Base-by-base conservation (phyloP, 1,284 basidiomycete genomes). In the Papiliotrema flavescens region DNA sequence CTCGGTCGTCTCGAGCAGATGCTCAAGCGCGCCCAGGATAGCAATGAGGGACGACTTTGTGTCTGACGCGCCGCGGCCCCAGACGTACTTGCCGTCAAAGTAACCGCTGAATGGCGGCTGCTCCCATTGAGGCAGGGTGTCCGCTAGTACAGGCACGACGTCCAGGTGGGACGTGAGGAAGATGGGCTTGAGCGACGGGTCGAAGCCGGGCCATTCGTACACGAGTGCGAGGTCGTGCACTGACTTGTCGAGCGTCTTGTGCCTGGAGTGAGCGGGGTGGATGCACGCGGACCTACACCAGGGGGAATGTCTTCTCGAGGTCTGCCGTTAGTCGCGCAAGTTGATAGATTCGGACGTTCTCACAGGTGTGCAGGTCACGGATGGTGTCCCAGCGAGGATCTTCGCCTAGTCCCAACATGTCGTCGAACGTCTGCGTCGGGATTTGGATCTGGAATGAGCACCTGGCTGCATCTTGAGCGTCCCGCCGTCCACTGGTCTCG, bases 81-180 rank as follows among this genome's bases (percentile, higher is more conserved):
- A 49, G 34, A 49, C 23, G 11, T 8, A 49, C n/a, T 49, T 65
- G 79, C 83, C 84, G 64, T 86, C 84, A 60, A 80, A 85, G 61
- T 81, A 66, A 1, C 85, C 85, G 5, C 81, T 82, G 66, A 81
- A 86, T 3, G 84, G 84, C 4, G 80, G 81, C 55, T 85, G 76
- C 0, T 66, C 76, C 85, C 85, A 87, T 46, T 79, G 67, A 51
- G 77, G 75, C 9, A 79, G 67, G 3, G 83, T 81, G 47, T 80
- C 70, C 17, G 80, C 78, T 52, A 85, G 79, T 2, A 83, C 82
- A 6, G 83, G 83, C 2, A 84, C 83, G 28, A 81, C 81, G 62
- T 84, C 85, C 73, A 86, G 84, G 66, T 88, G 86, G 1, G 79
- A 84, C 19, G 82, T 80, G 32, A 89, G 73, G 44, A 88, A 77